phyloP scores from a whole-genome alignment of 495 filamentous ascomycete genomes.

The Clavariopsis aquatica region DNA sequence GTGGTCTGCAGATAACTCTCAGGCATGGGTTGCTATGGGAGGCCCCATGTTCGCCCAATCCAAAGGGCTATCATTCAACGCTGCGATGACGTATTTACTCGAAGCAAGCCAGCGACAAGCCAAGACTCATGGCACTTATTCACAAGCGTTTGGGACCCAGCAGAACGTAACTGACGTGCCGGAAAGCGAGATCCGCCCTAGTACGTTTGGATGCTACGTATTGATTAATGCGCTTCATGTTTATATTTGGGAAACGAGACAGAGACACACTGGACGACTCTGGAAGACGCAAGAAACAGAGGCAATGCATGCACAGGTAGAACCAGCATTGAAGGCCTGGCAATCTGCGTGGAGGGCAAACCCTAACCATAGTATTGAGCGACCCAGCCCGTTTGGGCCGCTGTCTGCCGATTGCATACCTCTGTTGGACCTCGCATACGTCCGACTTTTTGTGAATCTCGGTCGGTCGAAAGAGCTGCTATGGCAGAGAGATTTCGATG shows the following conservation, averaged over 20 bases:
- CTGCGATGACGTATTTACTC: conserved; percentile 76
- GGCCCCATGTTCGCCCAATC: conserved; percentile 66
- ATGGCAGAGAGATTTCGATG: conserved; percentile 91
- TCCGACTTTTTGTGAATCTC: conserved; percentile 90
- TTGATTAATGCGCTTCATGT: conserved; percentile 96
- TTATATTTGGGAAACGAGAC: conserved; percentile 97
- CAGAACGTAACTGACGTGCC: conserved; percentile 48
- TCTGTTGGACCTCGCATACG: conserved; percentile 89
- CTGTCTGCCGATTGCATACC: conserved; percentile 93
- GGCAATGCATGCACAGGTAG: conserved; percentile 94
- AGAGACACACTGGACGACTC: conserved; percentile 81
- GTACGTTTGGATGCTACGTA: conserved; percentile 90
- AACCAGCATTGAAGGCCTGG: conserved; percentile 93
- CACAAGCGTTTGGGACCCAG: conserved; percentile 52
- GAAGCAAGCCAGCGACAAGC: conserved; percentile 76
- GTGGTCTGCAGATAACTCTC: conserved; percentile 79
- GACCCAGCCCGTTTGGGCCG: conserved; percentile 87
- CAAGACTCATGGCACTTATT: conserved; percentile 46
- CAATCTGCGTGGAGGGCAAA: conserved; percentile 90
- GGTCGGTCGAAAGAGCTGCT: conserved; percentile 90
- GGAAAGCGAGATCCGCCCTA: conserved; percentile 73
- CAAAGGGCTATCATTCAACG: conserved; percentile 68
- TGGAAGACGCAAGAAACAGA: conserved; percentile 94
- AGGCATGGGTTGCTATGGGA: conserved; percentile 74
- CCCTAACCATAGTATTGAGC: conserved; percentile 80